Evolutionary conservation across 768 basidiomycete species (phyloP).

Genomic region (Termitomyces sp.): DNA sequence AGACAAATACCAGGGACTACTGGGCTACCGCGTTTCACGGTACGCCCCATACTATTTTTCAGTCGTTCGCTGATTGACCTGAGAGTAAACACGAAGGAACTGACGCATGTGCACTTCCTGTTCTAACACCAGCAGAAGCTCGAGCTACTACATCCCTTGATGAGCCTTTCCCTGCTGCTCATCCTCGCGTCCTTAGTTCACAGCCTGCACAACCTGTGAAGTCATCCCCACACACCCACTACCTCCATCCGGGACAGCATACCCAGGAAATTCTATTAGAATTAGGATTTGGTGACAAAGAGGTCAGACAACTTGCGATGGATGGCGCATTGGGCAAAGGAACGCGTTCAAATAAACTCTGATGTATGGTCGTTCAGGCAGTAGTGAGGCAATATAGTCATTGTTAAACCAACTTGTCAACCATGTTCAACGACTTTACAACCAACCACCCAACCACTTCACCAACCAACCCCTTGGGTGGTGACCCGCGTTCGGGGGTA

Average conservation of each 20-base stretch:
- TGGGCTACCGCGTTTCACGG: slow-evolving; percentile 70
- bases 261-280: slow-evolving; percentile 48
- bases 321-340: slow-evolving; percentile 44
- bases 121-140: slow-evolving; percentile 61
- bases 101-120: slow-evolving; percentile 69
- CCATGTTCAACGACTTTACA: no score
- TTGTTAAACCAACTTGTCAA: neutral
- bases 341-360: slow-evolving; percentile 8
- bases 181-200: slow-evolving; percentile 36
- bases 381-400: neutral
- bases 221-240: neutral
- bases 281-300: slow-evolving; percentile 37
- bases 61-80: neutral
- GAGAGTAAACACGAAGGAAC: slow-evolving; percentile 35
- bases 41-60: slow-evolving; percentile 23
- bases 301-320: slow-evolving; percentile 30
- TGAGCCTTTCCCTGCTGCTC: slow-evolving; percentile 40
- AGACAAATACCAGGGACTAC: slow-evolving; percentile 50
- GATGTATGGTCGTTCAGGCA: slow-evolving; percentile 2
- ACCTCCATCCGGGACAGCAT: slow-evolving; percentile 45
- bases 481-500: neutral
- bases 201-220: slow-evolving; percentile 16
- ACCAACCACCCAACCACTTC: no score
- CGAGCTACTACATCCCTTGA: slow-evolving; percentile 31
- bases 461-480: no score